Evolutionary conservation across 2,329 filamentous ascomycete species (phyloP).

Genomic region (Lachnellula arida): DNA sequence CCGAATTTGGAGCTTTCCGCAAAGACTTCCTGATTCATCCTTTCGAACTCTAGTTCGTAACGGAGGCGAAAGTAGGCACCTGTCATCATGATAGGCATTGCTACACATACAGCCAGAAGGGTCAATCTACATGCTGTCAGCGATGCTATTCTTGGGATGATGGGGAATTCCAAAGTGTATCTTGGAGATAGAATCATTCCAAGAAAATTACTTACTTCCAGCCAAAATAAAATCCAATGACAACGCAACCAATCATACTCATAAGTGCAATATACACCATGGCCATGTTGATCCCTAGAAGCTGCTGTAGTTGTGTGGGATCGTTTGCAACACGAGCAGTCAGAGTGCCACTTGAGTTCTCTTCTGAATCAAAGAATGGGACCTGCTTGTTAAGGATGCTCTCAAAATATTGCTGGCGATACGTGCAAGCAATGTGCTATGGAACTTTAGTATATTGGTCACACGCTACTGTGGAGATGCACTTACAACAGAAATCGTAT

Average conservation of each 20-base stretch:
- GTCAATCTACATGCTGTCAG: constrained; percentile 40
- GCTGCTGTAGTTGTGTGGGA: constrained; percentile 45
- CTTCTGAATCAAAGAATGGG: constrained; percentile 39
- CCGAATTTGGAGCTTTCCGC: constrained; percentile 59
- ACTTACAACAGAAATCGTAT: constrained; percentile 34
- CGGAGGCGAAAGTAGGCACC: constrained; percentile 44
- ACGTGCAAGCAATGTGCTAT: constrained; percentile 32
- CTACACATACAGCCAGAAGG: constrained; percentile 59
- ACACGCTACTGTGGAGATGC: constrained; percentile 12
- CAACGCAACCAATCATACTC: constrained; percentile 58
- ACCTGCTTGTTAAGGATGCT: constrained; percentile 40
- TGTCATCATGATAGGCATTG: constrained; percentile 45
- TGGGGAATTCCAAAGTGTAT: too few species aligned
- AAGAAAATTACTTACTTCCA: constrained; percentile 51
- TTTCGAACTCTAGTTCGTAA: constrained; percentile 53
- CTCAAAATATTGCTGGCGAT: constrained; percentile 43
- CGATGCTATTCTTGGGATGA: neutral
- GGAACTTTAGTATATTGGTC: constrained; percentile 18
- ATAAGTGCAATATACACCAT: constrained; percentile 60
- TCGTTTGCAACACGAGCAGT: constrained; percentile 44
- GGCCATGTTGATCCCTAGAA: constrained; percentile 45
- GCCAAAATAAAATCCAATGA: constrained; percentile 65
- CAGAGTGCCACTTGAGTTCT: constrained; percentile 44
- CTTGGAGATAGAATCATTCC: neutral
- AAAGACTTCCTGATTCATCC: constrained; percentile 53